These are phyloP conservation scores for Mesembryanthemum crystallinum DNA, from an alignment of 148 eudicot species.

Conservation along the genomic window DNA sequence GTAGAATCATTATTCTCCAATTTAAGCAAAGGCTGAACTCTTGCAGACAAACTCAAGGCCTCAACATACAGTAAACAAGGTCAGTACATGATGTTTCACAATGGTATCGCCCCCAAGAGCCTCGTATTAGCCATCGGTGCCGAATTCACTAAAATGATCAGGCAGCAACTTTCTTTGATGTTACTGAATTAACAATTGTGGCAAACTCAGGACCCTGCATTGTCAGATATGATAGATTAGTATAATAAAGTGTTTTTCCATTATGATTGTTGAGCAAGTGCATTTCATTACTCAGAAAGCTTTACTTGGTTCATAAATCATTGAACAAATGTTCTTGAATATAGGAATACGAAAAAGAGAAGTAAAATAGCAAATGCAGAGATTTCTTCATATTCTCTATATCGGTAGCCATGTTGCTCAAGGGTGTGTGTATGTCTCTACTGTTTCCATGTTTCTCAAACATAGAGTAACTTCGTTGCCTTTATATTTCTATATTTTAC, in stretches of 20 bases:
- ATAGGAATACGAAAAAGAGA: neutral
- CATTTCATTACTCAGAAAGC: neutral
- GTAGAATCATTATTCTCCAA: constrained; percentile 10
- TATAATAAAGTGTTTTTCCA: neutral
- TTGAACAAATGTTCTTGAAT: neutral
- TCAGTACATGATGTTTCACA: constrained; percentile 14
- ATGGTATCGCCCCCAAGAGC: neutral
- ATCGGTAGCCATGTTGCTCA: neutral
- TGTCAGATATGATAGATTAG: neutral
- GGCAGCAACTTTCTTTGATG: constrained; percentile 93
- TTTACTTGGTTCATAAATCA: neutral
- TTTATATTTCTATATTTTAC: no score
- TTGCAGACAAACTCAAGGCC: constrained; percentile 4
- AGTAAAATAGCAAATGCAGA: no score
- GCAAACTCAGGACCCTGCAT: constrained; percentile 96
- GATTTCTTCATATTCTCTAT: no score
- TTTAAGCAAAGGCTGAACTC: constrained; percentile 11
- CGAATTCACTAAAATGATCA: constrained; percentile 32
- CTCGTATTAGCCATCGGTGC: constrained; percentile 8
- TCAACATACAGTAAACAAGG: constrained; percentile 14
- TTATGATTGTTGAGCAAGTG: neutral
- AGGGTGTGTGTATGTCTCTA: neutral
- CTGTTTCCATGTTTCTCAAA: no score
- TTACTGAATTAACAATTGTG: constrained; percentile 76
- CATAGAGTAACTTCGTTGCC: no score